Evolutionary conservation across 1,284 basidiomycete genomes (phyloP).

Genomic region (Polyporus tsugae): DNA sequence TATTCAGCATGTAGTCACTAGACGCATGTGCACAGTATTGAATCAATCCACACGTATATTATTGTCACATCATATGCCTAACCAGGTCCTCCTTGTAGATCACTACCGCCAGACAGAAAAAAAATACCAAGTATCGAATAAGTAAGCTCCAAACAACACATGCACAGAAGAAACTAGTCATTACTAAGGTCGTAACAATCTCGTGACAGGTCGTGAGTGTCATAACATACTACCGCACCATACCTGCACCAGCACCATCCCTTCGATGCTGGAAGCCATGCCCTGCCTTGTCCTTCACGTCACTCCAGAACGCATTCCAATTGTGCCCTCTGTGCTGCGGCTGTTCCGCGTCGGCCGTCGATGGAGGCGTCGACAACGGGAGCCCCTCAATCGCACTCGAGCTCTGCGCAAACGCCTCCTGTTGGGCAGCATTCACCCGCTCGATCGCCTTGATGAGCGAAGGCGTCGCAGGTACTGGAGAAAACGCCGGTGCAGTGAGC

Average conservation of each 20-base stretch:
- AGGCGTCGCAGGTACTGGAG: slow-evolving; percentile 64
- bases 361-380: slow-evolving; percentile 24
- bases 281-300: slow-evolving; percentile 42
- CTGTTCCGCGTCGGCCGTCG: slow-evolving; percentile 20
- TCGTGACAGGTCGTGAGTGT: slow-evolving; percentile 34
- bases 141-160: slow-evolving; percentile 14
- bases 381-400: slow-evolving; percentile 24
- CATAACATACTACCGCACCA: slow-evolving; percentile 22
- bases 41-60: too few relatives aligned
- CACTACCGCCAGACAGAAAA: neutral
- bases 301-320: slow-evolving; percentile 57
- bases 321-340: slow-evolving; percentile 26
- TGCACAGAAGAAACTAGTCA: neutral
- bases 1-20: too few relatives aligned
- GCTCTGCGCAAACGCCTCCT: slow-evolving; percentile 49
- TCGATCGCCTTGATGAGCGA: slow-evolving; percentile 68
- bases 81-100: neutral
- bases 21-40: too few relatives aligned
- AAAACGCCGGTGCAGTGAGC: slow-evolving; percentile 35
- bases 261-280: slow-evolving; percentile 30
- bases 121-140: slow-evolving; percentile 22
- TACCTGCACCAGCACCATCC: slow-evolving; percentile 8
- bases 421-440: slow-evolving; percentile 62
- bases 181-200: slow-evolving; percentile 16
- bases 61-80: neutral